Conservation (phyloP, 1,284 basidiomycete species). For the Ganoderma lucidum region DNA sequence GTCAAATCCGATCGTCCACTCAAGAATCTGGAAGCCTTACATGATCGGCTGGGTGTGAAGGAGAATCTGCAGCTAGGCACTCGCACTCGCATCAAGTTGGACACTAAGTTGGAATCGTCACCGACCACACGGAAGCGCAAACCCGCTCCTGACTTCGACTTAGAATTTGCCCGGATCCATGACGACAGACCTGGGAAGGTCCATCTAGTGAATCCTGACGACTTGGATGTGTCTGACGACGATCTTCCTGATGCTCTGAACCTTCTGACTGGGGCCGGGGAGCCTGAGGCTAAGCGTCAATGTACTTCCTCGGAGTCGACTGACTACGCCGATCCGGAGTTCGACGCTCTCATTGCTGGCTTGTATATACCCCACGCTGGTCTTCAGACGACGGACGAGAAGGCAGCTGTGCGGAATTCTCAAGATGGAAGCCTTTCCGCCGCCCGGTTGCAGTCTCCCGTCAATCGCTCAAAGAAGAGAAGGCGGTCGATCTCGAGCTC, state of each 20-base stretch:
- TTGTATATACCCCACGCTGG: constrained; percentile 21
- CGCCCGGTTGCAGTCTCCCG: background rate
- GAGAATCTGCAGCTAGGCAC: constrained; percentile 49
- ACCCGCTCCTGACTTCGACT: constrained; percentile 54
- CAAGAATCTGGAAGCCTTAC: constrained; percentile 53
- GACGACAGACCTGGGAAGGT: constrained; percentile 40
- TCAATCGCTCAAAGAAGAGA: constrained; percentile 18
- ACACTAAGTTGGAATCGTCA: constrained; percentile 32
- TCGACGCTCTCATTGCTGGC: constrained; percentile 46
- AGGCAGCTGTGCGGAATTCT: background rate
- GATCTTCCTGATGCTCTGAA: constrained; percentile 56
- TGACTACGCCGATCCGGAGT: constrained; percentile 48
- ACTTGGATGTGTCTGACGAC: constrained; percentile 43
- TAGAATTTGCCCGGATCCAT: constrained; percentile 57
- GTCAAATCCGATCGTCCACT: constrained; percentile 44
- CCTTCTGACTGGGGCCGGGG: constrained; percentile 36
- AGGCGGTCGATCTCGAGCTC: constrained; percentile 10
- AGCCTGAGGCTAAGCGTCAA: constrained; percentile 11
- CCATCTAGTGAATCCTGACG: constrained; percentile 26
- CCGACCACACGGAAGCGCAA: constrained; percentile 34
- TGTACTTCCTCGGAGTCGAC: constrained; percentile 31
- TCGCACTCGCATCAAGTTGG: constrained; percentile 57
- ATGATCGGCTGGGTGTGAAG: constrained; percentile 52
- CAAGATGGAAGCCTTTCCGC: background rate
- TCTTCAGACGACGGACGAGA: background rate